A percentile compares a stretch with the other conserved stretches of the same genome.
Evolutionary conservation across 2,329 filamentous ascomycete genomes (phyloP).

Genomic region (Daldinia eschscholtzii): DNA sequence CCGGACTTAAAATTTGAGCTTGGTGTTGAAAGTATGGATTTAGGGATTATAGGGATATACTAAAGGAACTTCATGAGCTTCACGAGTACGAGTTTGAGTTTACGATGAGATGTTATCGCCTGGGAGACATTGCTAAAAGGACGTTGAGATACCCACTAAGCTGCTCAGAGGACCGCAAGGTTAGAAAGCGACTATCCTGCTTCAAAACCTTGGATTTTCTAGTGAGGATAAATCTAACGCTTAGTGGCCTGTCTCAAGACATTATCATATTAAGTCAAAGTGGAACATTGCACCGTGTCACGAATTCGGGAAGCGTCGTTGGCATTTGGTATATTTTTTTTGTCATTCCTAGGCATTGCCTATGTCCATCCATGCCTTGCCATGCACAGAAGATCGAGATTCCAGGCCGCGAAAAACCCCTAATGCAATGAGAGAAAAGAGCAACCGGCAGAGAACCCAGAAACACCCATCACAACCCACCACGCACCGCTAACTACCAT

Average conservation of each 20-base stretch:
- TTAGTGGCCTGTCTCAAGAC: not conserved
- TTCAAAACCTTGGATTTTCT: not conserved
- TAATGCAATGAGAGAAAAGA: slow-evolving; percentile 51
- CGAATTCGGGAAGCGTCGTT: slow-evolving; percentile 26
- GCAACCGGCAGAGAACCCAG: slow-evolving; percentile 51
- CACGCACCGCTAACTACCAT: slow-evolving; percentile 24
- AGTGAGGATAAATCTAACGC: not conserved
- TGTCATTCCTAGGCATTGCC: slow-evolving; percentile 48
- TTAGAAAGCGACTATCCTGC: not conserved
- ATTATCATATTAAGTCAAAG: not conserved
- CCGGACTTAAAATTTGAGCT: not conserved
- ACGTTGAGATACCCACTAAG: not conserved
- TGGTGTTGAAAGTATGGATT: not conserved
- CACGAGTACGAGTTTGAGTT: not conserved
- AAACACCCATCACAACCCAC: slow-evolving; percentile 48
- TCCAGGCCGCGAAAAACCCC: slow-evolving; percentile 50
- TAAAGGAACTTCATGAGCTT: not conserved
- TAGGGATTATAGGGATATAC: not conserved
- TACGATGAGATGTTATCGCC: not conserved
- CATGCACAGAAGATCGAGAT: slow-evolving; percentile 48
- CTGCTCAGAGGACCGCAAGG: not conserved
- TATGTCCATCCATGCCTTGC: slow-evolving; percentile 47
- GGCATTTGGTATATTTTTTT: slow-evolving; percentile 48
- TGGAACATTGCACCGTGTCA: slow-evolving; percentile 13
- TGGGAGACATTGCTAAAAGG: not conserved